Conservation (phyloP, 352 stramenopile genomes). For the Blastocystis sp. region DNA sequence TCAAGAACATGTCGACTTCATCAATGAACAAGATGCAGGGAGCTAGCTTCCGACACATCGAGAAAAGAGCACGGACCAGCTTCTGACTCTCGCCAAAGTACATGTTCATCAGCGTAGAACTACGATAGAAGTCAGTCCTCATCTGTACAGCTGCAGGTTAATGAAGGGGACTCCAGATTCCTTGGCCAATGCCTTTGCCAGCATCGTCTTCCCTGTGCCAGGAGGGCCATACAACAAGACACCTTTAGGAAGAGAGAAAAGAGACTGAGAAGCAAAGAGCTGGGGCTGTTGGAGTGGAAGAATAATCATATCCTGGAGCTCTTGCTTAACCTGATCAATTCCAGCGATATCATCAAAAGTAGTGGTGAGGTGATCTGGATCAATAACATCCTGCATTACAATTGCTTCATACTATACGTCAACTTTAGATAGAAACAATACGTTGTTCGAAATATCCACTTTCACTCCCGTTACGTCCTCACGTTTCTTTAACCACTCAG, state of each 20-base stretch:
- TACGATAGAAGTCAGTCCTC: not conserved
- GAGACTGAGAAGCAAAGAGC: constrained; percentile 74
- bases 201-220: constrained; percentile 83
- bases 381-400: constrained; percentile 62
- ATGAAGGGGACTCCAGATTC: constrained; percentile 71
- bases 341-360: constrained; percentile 97
- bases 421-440: not conserved
- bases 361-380: constrained; percentile 72
- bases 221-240: constrained; percentile 79
- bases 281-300: constrained; percentile 76
- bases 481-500: constrained; percentile 17
- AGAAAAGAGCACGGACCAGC: constrained; percentile 78
- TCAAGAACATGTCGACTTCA: constrained; percentile 83
- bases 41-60: constrained; percentile 76
- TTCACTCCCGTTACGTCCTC: not conserved
- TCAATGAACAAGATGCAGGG: constrained; percentile 85
- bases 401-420: constrained; percentile 53
- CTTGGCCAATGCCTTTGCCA: constrained; percentile 83
- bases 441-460: constrained; percentile 22
- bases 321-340: constrained; percentile 67
- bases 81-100: constrained; percentile 72
- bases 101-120: constrained; percentile 61
- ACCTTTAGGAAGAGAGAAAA: constrained; percentile 76
- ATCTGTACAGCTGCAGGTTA: constrained; percentile 36
- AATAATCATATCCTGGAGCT: constrained; percentile 80